Conservation (phyloP, 371 early-diverging fungal species). For the Mucor saturninus region DNA sequence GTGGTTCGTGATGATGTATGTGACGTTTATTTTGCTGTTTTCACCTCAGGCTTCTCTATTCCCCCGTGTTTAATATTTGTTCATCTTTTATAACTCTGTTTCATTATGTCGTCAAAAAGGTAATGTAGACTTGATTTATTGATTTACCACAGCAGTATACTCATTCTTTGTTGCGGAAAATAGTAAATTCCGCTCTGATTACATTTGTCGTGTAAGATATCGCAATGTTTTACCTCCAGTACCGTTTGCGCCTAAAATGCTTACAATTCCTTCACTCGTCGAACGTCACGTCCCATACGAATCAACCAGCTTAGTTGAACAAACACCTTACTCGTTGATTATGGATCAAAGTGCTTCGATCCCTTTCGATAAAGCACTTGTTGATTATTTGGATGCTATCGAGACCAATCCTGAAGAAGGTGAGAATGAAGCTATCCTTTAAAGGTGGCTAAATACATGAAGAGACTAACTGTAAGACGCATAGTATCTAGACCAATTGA, state of each 20-base stretch:
- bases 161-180: background rate
- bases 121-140: background rate
- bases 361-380: conserved; percentile 72
- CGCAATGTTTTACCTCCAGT: conserved; percentile 78
- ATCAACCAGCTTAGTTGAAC: conserved; percentile 65
- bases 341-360: conserved; percentile 69
- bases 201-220: conserved; percentile 77
- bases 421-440: background rate
- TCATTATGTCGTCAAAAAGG: conserved; percentile 26
- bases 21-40: background rate
- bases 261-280: conserved; percentile 61
- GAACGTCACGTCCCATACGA: conserved; percentile 70
- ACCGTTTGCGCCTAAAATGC: conserved; percentile 86
- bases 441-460: too few relatives aligned
- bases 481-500: conserved; percentile 29
- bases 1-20: background rate
- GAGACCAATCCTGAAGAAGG: conserved; percentile 45
- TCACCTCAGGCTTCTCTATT: background rate
- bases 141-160: background rate
- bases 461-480: background rate
- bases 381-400: conserved; percentile 57
- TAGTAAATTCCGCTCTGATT: conserved; percentile 76
- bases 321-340: conserved; percentile 64
- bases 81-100: background rate
- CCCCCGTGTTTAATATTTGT: background rate